Evolutionary conservation across 805 yeast genomes (phyloP), one percentile per base, ranked within the genome.

Genomic region (Saturnispora bothae): DNA sequence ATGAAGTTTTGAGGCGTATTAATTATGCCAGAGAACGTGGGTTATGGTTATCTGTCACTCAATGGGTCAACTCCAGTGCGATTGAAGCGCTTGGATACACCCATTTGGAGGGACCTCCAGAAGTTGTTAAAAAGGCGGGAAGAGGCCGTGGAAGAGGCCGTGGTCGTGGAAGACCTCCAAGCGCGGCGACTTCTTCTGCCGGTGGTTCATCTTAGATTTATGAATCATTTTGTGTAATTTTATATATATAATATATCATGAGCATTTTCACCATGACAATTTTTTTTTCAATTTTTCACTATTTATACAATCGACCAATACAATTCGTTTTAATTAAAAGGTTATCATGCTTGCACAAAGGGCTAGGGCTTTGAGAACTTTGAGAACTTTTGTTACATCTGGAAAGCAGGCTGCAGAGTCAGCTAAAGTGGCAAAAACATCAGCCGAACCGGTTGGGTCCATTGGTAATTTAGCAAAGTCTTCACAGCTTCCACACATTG

Each of bases 61-160:
- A 71, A 40, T 78, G 84, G 83, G 76, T 74, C 19, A 78, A 78
- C 48, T 65, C 74, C 7, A 57, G 65, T 14, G 82, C 83, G 1
- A 45, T 68, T 13, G 78, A 73, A 10, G 52, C 55, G 29, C 56
- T 64, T 13, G 82, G 75, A 4, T 64, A 65, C 42, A 57, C 68
- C 0, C 73, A 76, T 42, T 76, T 71, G 43, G 81, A 74, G 13
- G 83, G 82, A 2, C 54, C 56, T 9, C 25, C 23, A 8, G 40
- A 44, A 43, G 40, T 42, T 42, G 45, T 37, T 7, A 38, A 46
- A 42, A 46, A 28, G n/a, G 26, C 34, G 12, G 18, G 36, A 12
- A 40, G 38, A 16, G 29, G 33, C 3, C 44, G 39, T 36, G 39
- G 43, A 5, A 42, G 39, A 32, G 38, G 43, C 10, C 27, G 43